A percentile compares a stretch with the other conserved stretches of the same genome.
Conservation (phyloP, 495 filamentous ascomycete genomes). For the Rostrohypoxylon terebratum region DNA sequence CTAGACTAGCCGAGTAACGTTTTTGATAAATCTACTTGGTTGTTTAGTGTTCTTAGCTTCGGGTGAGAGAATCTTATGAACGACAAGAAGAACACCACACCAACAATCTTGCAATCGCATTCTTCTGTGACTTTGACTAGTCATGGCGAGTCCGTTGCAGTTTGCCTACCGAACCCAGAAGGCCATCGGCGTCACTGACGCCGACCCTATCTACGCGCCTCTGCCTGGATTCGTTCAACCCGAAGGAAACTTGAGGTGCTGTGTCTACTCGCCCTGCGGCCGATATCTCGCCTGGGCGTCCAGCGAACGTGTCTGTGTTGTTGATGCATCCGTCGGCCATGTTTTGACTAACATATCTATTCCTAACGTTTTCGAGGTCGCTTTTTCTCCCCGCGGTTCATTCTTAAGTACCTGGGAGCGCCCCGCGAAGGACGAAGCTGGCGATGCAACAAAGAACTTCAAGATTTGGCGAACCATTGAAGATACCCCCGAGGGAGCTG, state of each 20-base stretch:
- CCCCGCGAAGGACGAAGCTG: slow-evolving; percentile 88
- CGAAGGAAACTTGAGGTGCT: slow-evolving; percentile 93
- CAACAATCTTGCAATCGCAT: slow-evolving; percentile 36
- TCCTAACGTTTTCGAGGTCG: slow-evolving; percentile 88
- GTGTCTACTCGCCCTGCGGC: slow-evolving; percentile 92
- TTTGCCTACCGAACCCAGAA: slow-evolving; percentile 96
- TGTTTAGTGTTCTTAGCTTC: slow-evolving; percentile 9
- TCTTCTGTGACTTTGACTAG: slow-evolving; percentile 81
- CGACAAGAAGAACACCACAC: slow-evolving; percentile 47
- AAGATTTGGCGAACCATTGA: slow-evolving; percentile 91
- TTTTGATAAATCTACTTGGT: slow-evolving; percentile 43
- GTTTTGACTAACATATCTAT: slow-evolving; percentile 78
- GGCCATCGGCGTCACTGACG: slow-evolving; percentile 92
- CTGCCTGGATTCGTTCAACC: slow-evolving; percentile 88
- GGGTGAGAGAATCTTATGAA: slow-evolving; percentile 43
- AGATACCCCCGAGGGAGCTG: slow-evolving; percentile 62
- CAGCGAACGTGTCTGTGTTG: slow-evolving; percentile 83
- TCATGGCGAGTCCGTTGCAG: slow-evolving; percentile 91
- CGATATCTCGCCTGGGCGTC: slow-evolving; percentile 96
- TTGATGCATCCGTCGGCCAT: slow-evolving; percentile 84
- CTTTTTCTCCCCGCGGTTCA: slow-evolving; percentile 91
- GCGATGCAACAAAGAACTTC: slow-evolving; percentile 92
- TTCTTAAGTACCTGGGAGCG: slow-evolving; percentile 98
- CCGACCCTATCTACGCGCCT: slow-evolving; percentile 85
- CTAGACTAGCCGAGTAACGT: slow-evolving; percentile 31